Evolutionary conservation across 495 filamentous ascomycete genomes (phyloP), one percentile per base, ranked within the genome.

Genomic region (Daldinia loculata): DNA sequence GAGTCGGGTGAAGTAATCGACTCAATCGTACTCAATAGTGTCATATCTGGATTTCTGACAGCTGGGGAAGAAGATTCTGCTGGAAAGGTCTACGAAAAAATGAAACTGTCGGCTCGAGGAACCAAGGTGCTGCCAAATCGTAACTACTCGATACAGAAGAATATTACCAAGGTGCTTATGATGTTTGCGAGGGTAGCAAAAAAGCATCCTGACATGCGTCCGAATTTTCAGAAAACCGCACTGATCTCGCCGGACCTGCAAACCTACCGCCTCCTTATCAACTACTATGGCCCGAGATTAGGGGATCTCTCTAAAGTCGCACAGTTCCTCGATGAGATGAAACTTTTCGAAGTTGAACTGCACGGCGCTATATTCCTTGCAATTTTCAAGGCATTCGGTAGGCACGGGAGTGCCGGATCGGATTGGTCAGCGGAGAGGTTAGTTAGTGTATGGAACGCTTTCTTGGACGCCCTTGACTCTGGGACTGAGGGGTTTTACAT

Each of bases 1-100:
- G 80, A 90, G 48, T 87, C 87, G 0, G 94, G 93, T 36, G 91
- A 97, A 75, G 87, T 97, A 15, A 89, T 99, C 32, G 94, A 98
- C 77, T 95, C 93, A 0, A 86, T 90, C 5, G 91, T 93, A 12
- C 81, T 98, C 73, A 98, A 98, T 75, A 91, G 90, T 65, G 84
- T 98, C 70, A 91, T 97, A 63, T 83, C 88, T 2, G 89, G 93
- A 2, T 85, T 98, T 24, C 81, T 98, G 41, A 84, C 86, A 62
- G 86, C 89, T 2, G 89, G 90, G 30, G 93, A 98, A 70, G 80
- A 87, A 4, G 77, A 81, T 26, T 89, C 90, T 1, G 96, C 93
- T 2, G 89, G 93, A 72, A 83, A 89, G 51, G 82, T 97, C 4
- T 97, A 96, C 77, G 84, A 88, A 59, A 88, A 90, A 52, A 97